Evolutionary conservation across 2,329 filamentous ascomycete species (phyloP).

Genomic region (Chaetomium globosum): DNA sequence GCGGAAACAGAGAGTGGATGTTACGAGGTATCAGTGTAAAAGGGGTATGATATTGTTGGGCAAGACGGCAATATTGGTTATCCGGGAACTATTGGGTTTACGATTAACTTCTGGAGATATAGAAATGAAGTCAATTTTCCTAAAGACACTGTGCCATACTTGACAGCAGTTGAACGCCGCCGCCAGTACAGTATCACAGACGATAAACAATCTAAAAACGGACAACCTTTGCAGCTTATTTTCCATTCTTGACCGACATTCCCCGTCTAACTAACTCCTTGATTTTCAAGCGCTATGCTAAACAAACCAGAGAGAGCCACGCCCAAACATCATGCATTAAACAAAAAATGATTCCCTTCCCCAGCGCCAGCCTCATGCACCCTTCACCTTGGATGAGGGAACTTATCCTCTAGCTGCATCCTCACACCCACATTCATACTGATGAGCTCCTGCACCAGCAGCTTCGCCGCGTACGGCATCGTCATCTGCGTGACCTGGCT

Average conservation of each 20-base stretch:
- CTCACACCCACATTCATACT: slow-evolving; percentile 98
- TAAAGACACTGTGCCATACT: no score
- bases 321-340: background rate
- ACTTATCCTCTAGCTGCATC: slow-evolving; percentile 90
- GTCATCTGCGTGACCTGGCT: slow-evolving; percentile 87
- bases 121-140: background rate
- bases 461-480: slow-evolving; percentile 95
- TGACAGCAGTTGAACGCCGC: background rate
- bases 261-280: background rate
- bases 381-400: slow-evolving; percentile 63
- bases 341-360: background rate
- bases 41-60: background rate
- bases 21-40: background rate
- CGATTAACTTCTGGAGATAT: background rate
- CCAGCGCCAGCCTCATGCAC: slow-evolving; percentile 1
- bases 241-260: background rate
- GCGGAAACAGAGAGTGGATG: background rate
- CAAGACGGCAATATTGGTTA: slow-evolving; percentile 1
- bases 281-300: slow-evolving; percentile 22
- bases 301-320: slow-evolving; percentile 12
- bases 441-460: slow-evolving; percentile 91
- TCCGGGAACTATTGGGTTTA: background rate
- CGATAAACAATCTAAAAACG: background rate
- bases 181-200: background rate
- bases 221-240: background rate